These are phyloP conservation scores for Metschnikowia colocasiae DNA, from an alignment of 805 yeast species.

Conservation along the genomic window DNA sequence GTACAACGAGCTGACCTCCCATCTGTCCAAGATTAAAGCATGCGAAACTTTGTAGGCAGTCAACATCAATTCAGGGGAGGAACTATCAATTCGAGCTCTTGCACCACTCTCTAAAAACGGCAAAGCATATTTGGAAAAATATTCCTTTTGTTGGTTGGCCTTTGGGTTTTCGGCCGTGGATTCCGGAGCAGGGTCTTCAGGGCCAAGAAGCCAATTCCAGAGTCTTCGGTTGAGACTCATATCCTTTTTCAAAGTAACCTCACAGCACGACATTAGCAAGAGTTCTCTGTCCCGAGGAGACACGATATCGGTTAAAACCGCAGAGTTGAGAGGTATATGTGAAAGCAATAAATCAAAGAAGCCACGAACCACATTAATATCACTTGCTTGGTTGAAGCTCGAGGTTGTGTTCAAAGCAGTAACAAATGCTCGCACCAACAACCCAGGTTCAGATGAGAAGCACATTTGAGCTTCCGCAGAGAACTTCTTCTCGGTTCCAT, in stretches of 20 bases:
- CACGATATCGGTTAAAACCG: conserved; percentile 47
- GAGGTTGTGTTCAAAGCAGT: conserved; percentile 51
- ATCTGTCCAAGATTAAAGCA: conserved; percentile 75
- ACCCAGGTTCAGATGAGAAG: conserved; percentile 73
- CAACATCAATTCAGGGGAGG: conserved; percentile 31
- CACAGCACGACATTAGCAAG: conserved; percentile 59
- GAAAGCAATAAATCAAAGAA: conserved; percentile 75
- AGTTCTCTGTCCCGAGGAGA: conserved; percentile 52
- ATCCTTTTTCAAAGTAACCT: conserved; percentile 73
- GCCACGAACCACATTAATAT: conserved; percentile 76
- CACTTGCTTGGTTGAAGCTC: conserved; percentile 38
- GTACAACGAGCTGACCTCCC: conserved; percentile 85
- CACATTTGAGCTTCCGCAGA: conserved; percentile 46
- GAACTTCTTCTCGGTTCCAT: conserved; percentile 10
- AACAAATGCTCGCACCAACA: conserved; percentile 70
- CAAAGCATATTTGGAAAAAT: conserved; percentile 59
- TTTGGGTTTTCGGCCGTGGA: conserved; percentile 25
- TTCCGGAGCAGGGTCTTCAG: conserved; percentile 38
- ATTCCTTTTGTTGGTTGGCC: conserved; percentile 29
- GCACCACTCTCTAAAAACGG: conserved; percentile 51
- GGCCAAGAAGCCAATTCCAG: conserved; percentile 92
- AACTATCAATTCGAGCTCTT: conserved; percentile 40
- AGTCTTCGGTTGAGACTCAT: conserved; percentile 92
- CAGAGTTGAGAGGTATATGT: conserved; percentile 62
- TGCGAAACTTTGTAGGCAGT: conserved; percentile 62